Evolutionary conservation across 345 rosid species (phyloP).

Genomic region (Sisymbrium irio): DNA sequence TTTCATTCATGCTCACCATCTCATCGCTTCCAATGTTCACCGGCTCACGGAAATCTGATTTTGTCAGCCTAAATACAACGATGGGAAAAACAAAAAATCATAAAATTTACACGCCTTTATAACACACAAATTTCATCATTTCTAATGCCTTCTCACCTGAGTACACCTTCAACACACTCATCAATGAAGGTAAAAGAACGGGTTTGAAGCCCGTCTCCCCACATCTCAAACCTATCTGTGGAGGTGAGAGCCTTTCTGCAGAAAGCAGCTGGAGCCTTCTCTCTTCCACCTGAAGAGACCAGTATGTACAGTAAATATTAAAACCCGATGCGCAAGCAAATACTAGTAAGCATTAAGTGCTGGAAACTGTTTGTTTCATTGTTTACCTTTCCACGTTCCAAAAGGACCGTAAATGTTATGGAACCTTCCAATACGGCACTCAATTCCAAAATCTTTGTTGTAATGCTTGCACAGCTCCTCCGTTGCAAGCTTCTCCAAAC

Average conservation of each 20-base stretch:
- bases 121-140: neutral
- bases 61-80: conserved; percentile 57
- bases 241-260: conserved; percentile 92
- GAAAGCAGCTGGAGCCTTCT: conserved; percentile 99
- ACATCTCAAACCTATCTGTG: conserved; percentile 90
- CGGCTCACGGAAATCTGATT: conserved; percentile 97
- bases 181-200: conserved; percentile 98
- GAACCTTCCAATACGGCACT: conserved; percentile 94
- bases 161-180: conserved; percentile 98
- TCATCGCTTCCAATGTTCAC: conserved; percentile 99
- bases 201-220: conserved; percentile 99
- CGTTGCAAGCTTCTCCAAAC: conserved; percentile 97
- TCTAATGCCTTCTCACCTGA: conserved; percentile 50
- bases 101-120: neutral
- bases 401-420: conserved; percentile 99
- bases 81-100: neutral
- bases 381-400: conserved; percentile 95
- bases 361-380: neutral
- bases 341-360: neutral
- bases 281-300: conserved; percentile 78
- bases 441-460: conserved; percentile 89
- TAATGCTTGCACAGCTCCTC: conserved; percentile 98
- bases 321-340: neutral
- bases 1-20: conserved; percentile 99
- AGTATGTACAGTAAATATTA: neutral